Percentiles rank a stretch among this genome's conserved stretches.
phyloP scores from a whole-genome alignment of 352 stramenopile species.

The Phytophthora idaei region DNA sequence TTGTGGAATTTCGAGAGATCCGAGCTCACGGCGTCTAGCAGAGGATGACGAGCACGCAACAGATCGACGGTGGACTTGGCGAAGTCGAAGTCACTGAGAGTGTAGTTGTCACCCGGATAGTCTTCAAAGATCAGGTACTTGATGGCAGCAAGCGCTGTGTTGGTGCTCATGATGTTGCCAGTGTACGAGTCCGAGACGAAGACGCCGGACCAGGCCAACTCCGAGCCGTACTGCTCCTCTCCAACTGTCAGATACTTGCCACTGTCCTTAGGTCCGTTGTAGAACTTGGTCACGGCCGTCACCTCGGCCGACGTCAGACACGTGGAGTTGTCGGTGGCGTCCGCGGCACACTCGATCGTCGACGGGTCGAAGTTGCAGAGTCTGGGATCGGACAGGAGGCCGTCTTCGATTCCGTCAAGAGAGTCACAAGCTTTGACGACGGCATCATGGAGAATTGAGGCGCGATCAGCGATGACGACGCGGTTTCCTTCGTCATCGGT shows the following conservation, averaged over 20 bases:
- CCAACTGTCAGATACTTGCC: conserved; percentile 45
- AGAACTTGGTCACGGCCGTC: conserved; percentile 40
- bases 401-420: conserved; percentile 45
- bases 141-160: conserved; percentile 41
- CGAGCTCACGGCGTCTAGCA: conserved; percentile 46
- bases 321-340: conserved; percentile 40
- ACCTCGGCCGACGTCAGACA: conserved; percentile 44
- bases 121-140: conserved; percentile 52
- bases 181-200: conserved; percentile 40
- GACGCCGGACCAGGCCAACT: conserved; percentile 48
- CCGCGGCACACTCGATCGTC: conserved; percentile 35
- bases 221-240: conserved; percentile 48
- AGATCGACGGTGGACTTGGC: conserved; percentile 42
- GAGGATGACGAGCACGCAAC: conserved; percentile 33
- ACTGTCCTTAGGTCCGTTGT: conserved; percentile 42
- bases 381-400: conserved; percentile 41
- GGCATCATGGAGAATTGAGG: conserved; percentile 44
- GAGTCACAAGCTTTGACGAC: conserved; percentile 43
- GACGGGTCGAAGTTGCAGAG: conserved; percentile 41
- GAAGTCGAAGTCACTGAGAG: conserved; percentile 47
- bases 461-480: conserved; percentile 32
- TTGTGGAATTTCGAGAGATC: conserved; percentile 44
- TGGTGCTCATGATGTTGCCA: conserved; percentile 35
- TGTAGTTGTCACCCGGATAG: conserved; percentile 44
- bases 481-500: conserved; percentile 31